These are phyloP conservation scores for Botrytis squamosa DNA, from an alignment of 2,329 filamentous ascomycete species.

Conservation along the genomic window DNA sequence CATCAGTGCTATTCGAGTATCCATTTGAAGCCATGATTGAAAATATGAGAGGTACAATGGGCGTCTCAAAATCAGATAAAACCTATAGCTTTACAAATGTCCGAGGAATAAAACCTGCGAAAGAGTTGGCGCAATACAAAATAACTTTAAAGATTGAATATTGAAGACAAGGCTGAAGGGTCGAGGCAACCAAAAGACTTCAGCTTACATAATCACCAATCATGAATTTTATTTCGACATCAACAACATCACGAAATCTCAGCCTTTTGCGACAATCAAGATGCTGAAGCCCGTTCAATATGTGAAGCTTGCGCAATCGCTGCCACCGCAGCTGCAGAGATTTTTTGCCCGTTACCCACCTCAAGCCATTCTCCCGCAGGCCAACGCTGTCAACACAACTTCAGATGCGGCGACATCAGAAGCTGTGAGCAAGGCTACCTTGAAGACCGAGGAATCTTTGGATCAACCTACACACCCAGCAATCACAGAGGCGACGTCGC, in stretches of 20 bases:
- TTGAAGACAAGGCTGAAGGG: slow-evolving; percentile 18
- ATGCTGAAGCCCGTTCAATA: slow-evolving; percentile 31
- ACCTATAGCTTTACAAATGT: background rate
- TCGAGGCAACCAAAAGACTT: slow-evolving; percentile 14
- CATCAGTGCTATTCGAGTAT: slow-evolving; percentile 27
- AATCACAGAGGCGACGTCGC: slow-evolving; percentile 47
- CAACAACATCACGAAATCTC: slow-evolving; percentile 20
- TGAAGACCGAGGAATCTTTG: slow-evolving; percentile 35
- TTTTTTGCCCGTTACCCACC: slow-evolving; percentile 93
- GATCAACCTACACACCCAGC: slow-evolving; percentile 44
- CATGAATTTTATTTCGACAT: slow-evolving; percentile 17
- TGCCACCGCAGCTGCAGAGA: slow-evolving; percentile 74
- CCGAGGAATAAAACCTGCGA: background rate
- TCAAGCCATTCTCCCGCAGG: slow-evolving; percentile 52
- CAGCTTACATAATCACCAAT: slow-evolving; percentile 19
- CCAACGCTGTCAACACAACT: slow-evolving; percentile 38
- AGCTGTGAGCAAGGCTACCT: slow-evolving; percentile 37
- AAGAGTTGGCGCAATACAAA: slow-evolving; percentile 13
- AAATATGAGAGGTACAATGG: background rate
- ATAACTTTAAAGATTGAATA: slow-evolving; percentile 1
- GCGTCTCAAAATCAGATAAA: background rate
- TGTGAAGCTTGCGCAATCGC: slow-evolving; percentile 61
- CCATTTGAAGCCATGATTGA: slow-evolving; percentile 27
- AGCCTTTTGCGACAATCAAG: slow-evolving; percentile 23
- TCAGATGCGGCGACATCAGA: slow-evolving; percentile 44